Percentiles rank a stretch among this genome's conserved stretches.
phyloP scores from a whole-genome alignment of 2,329 filamentous ascomycete genomes.

The Alternaria arborescens region DNA sequence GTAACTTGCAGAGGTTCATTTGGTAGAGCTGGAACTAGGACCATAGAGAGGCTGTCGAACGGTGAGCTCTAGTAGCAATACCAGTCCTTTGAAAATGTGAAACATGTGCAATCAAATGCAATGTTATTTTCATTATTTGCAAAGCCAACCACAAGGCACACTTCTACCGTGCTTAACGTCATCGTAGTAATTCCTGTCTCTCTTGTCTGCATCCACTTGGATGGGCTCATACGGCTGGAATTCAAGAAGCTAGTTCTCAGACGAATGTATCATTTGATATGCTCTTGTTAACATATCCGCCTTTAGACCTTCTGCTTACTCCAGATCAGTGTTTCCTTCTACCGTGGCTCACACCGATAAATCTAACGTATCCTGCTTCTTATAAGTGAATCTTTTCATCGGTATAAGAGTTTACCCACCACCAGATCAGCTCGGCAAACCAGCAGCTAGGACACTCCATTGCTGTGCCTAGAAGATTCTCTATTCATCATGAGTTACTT shows the following conservation, averaged over 20 bases:
- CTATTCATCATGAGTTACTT: neutral
- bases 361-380: neutral
- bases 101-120: neutral
- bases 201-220: too few relatives aligned
- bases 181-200: too few relatives aligned
- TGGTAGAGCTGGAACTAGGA: slow-evolving; percentile 51
- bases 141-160: too few relatives aligned
- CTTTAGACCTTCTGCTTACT: too few relatives aligned
- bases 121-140: too few relatives aligned
- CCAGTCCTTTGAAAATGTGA: neutral
- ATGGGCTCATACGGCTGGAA: too few relatives aligned
- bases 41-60: neutral
- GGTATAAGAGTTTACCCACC: neutral
- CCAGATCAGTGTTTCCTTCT: too few relatives aligned
- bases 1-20: slow-evolving; percentile 77
- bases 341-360: neutral
- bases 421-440: neutral
- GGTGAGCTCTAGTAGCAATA: neutral
- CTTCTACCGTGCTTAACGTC: too few relatives aligned
- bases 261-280: too few relatives aligned
- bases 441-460: neutral
- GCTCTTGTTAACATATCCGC: too few relatives aligned
- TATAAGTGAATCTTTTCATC: neutral
- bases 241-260: too few relatives aligned
- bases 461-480: neutral